Percentiles rank a stretch among this genome's conserved stretches.
These are phyloP conservation scores for Erodium texanum DNA, from an alignment of 441 rosid species.

Conservation along the genomic window DNA sequence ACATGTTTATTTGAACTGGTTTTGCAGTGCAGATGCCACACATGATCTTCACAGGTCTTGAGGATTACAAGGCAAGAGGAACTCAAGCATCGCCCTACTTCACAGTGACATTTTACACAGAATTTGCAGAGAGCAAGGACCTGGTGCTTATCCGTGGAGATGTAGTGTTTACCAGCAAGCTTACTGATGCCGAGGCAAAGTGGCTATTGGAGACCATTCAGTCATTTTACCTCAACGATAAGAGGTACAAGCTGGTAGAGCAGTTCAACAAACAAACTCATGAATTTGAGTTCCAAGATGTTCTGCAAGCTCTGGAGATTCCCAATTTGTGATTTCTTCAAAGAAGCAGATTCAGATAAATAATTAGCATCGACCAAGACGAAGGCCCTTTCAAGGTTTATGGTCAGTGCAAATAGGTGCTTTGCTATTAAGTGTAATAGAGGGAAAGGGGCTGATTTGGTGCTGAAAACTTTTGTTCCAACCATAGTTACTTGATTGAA, in stretches of 20 bases:
- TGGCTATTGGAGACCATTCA: constrained; percentile 80
- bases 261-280: constrained; percentile 61
- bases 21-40: constrained; percentile 80
- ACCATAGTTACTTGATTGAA: too few species aligned
- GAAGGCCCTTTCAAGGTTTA: too few species aligned
- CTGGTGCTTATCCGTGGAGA: constrained; percentile 79
- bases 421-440: too few species aligned
- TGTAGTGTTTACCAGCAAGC: constrained; percentile 77
- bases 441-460: too few species aligned
- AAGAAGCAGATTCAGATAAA: too few species aligned
- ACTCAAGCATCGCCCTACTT: constrained; percentile 82
- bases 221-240: constrained; percentile 73
- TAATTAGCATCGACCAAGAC: too few species aligned
- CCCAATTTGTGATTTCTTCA: constrained; percentile 41
- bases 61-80: constrained; percentile 94
- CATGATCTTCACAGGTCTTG: constrained; percentile 82
- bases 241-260: constrained; percentile 66
- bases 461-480: too few species aligned
- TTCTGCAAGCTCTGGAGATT: constrained; percentile 65
- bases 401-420: too few species aligned
- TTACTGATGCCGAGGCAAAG: constrained; percentile 63
- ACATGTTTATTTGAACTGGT: constrained; percentile 3
- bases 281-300: constrained; percentile 84
- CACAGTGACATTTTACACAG: constrained; percentile 54
- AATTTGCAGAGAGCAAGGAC: constrained; percentile 64